Base-by-base conservation (phyloP, 768 basidiomycete genomes). In the Tylopilus sp. region DNA sequence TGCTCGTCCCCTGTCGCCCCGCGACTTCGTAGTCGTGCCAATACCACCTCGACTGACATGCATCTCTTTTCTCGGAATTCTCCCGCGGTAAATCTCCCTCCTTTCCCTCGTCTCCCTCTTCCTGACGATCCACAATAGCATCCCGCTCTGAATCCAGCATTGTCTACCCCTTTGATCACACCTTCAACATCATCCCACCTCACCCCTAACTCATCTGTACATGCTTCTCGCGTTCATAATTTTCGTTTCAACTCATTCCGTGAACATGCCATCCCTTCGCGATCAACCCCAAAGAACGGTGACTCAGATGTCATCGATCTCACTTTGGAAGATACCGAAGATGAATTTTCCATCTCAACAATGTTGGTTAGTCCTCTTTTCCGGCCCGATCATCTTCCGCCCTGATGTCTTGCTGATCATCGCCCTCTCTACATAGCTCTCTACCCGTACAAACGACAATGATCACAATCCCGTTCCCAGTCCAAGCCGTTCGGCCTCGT, bases 251-350 rank as follows among this genome's bases (percentile, higher is more conserved):
- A 44, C 15, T 48, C 55, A 26, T 50, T 52, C 30, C 45, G 21
- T 18, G 18, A 35, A 47, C 46, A 36, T 10, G 15, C 15, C 35
- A 15, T 10, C 15, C 23, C 13, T 17, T 46, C n/a, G 12, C 48
- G 30, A 31, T 21, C 40, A 30, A 17, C 42, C 23, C 45, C 44
- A 3, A 41, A 28, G 26, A 38, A 18, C 4, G 23, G n/a, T n/a
- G n/a, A 56, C 2, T 48, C 55, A 11, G 57, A 59, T 1, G 44
- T 57, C 4, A 65, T 60, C 49, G 59, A 64, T 49, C 64, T 59
- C 52, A 64, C 57, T 35, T 28, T 45, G 18, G 55, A 50, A 21
- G 61, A 68, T 58, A 60, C 60, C 23, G 52, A 64, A 22, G 63
- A 63, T 9, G 66, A 58, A 40, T 33, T 48, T 3, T 23, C 26